These are phyloP conservation scores for Yarrowia keelungensis DNA, from an alignment of 805 yeast genomes.

Conservation along the genomic window DNA sequence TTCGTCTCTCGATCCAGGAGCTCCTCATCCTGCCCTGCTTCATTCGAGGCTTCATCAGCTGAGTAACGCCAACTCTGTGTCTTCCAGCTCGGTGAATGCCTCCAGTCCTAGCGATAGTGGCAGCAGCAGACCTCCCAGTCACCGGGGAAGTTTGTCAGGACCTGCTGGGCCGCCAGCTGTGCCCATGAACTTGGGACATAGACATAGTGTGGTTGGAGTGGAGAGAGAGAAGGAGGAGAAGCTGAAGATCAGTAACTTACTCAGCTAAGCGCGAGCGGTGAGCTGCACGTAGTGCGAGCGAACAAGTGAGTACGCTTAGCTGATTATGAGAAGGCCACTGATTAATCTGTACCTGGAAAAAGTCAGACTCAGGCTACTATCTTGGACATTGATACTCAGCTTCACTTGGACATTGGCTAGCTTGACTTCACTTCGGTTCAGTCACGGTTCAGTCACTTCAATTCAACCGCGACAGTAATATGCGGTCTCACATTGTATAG, in stretches of 20 bases:
- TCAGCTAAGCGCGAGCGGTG: neutral
- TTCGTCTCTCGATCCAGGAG: constrained; percentile 4
- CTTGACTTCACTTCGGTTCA: too few species aligned
- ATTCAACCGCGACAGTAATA: neutral
- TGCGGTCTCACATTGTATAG: constrained; percentile 33
- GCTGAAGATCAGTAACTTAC: constrained; percentile 18
- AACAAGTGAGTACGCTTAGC: too few species aligned
- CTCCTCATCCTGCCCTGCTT: constrained; percentile 31
- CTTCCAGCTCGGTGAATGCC: constrained; percentile 9
- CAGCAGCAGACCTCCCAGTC: constrained; percentile 26
- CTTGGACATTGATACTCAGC: too few species aligned
- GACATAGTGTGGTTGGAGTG: constrained; percentile 8
- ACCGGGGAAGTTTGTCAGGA: constrained; percentile 17
- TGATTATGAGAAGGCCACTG: too few species aligned
- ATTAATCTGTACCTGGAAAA: too few species aligned
- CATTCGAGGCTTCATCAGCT: constrained; percentile 31
- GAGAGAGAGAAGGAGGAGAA: constrained; percentile 25
- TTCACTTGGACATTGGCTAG: too few species aligned
- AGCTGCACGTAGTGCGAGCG: too few species aligned
- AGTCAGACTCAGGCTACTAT: too few species aligned
- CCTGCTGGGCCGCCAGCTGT: neutral
- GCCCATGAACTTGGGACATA: constrained; percentile 8
- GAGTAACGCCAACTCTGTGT: constrained; percentile 13
- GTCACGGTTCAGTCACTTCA: too few species aligned
- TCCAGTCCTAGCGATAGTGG: constrained; percentile 10